These are phyloP conservation scores for Setaria viridis DNA, from an alignment of 202 grass and related monocot species.

Conservation along the genomic window DNA sequence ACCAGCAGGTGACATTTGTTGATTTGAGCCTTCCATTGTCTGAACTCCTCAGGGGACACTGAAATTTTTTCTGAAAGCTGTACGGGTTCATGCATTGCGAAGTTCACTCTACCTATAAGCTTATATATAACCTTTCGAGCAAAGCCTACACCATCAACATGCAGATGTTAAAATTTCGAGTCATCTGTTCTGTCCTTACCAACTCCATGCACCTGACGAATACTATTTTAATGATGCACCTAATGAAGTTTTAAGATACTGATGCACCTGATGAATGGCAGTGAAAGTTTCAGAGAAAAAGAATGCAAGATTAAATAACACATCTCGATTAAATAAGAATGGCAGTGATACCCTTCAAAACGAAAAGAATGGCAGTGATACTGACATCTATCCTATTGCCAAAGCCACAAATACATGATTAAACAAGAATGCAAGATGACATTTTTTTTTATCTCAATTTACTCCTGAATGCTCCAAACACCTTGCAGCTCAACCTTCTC, in stretches of 20 bases:
- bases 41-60: not conserved
- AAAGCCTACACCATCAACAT: constrained; percentile 2
- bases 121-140: not conserved
- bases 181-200: constrained; percentile 9
- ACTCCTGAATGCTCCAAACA: constrained; percentile 38
- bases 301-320: no score
- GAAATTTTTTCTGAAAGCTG: not conserved
- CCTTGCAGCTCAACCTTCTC: constrained; percentile 78
- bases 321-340: no score
- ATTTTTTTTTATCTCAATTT: not conserved
- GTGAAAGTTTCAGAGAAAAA: no score
- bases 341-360: no score
- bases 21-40: not conserved
- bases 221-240: not conserved
- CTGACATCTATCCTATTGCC: not conserved
- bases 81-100: not conserved
- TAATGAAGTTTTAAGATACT: not conserved
- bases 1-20: constrained; percentile 54
- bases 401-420: not conserved
- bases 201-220: constrained; percentile 11
- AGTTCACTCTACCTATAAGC: not conserved
- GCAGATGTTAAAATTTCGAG: not conserved
- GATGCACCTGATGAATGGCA: not conserved
- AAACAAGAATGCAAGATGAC: not conserved
- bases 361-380: not conserved